Conservation (phyloP, 1,139 yeast species). For the Yarrowia galli region DNA sequence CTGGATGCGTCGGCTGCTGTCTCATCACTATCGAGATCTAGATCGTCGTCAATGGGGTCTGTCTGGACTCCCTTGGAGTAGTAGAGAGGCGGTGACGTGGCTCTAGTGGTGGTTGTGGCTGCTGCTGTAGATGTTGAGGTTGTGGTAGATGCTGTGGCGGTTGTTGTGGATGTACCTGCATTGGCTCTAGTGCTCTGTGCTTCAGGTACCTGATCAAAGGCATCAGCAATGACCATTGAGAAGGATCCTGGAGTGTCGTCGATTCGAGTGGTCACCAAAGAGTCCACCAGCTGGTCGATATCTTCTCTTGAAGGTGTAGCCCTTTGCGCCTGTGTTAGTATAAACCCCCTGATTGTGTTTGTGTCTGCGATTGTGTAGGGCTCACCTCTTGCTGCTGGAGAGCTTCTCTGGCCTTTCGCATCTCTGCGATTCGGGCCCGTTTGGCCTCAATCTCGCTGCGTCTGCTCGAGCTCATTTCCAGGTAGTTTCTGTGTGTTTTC, state of each 20-base stretch:
- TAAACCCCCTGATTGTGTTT: background rate
- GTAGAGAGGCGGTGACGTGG: constrained; percentile 3
- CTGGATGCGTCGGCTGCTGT: constrained; percentile 11
- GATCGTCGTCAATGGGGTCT: constrained; percentile 25
- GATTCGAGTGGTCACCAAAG: constrained; percentile 12
- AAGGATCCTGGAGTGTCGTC: constrained; percentile 20
- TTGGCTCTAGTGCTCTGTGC: background rate
- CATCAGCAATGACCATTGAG: constrained; percentile 22
- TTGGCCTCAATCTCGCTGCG: constrained; percentile 58
- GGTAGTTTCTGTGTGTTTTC: background rate
- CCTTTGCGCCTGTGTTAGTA: constrained; percentile 24
- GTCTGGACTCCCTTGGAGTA: constrained; percentile 36
- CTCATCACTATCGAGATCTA: constrained; percentile 13
- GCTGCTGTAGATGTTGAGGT: background rate
- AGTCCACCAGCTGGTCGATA: constrained; percentile 40
- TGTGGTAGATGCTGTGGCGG: background rate
- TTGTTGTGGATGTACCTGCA: background rate
- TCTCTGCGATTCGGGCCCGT: constrained; percentile 51
- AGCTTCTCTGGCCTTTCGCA: constrained; percentile 37
- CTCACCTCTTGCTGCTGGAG: constrained; percentile 24
- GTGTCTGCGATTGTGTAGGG: constrained; percentile 25
- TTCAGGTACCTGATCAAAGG: constrained; percentile 24
- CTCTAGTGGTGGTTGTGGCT: background rate
- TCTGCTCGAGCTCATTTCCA: constrained; percentile 46
- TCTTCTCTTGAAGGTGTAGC: constrained; percentile 20